Evolutionary conservation across 768 basidiomycete genomes (phyloP).

Genomic region (Cytidiella melzeri): DNA sequence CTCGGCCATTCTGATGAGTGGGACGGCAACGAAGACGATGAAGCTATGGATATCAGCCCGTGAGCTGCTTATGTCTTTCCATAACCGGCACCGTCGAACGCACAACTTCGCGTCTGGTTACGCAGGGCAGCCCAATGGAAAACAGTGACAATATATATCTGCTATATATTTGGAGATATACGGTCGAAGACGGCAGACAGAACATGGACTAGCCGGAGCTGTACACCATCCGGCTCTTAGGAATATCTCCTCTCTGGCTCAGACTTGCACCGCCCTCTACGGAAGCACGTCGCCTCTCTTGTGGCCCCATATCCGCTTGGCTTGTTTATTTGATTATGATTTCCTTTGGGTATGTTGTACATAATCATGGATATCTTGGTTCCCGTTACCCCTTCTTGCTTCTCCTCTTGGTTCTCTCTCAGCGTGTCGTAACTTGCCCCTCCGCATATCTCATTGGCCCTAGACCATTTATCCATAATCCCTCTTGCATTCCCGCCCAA

Average conservation of each 20-base stretch:
- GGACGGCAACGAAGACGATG: constrained; percentile 14
- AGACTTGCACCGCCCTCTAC: not conserved
- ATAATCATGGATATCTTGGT: not conserved
- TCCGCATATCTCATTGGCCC: constrained; percentile 7
- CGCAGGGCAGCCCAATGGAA: not conserved
- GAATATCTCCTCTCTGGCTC: not conserved
- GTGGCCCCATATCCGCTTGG: not conserved
- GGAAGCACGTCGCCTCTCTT: not conserved
- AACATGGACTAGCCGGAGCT: not conserved
- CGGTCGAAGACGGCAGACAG: not conserved
- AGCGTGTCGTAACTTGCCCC: constrained; percentile 10
- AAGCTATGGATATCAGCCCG: constrained; percentile 22
- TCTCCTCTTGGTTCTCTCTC: constrained; percentile 1
- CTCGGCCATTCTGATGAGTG: constrained; percentile 24
- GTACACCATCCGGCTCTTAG: not conserved
- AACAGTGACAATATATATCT: not conserved
- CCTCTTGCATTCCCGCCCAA: not conserved
- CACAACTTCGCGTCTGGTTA: not conserved
- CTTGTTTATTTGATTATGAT: not conserved
- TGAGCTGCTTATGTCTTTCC: constrained; percentile 2
- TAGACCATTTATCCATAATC: constrained; percentile 1
- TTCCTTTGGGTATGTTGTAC: not conserved
- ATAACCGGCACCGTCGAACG: not conserved
- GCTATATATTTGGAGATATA: not conserved
- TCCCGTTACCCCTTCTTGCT: not conserved